Evolutionary conservation across 129 eudicot species (phyloP).

Genomic region (Scalesia atractyloides): DNA sequence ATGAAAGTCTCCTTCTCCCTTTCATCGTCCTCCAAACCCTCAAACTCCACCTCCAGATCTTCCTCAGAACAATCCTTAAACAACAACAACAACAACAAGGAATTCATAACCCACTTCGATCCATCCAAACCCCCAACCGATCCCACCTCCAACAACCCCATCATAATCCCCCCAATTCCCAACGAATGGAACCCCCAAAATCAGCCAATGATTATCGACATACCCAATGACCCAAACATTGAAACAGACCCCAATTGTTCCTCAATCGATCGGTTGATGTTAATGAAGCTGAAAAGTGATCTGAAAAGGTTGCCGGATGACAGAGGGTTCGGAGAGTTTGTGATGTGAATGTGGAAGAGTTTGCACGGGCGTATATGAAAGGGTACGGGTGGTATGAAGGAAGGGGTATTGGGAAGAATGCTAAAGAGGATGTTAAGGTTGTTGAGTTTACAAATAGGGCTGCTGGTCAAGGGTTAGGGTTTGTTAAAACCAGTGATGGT

Average conservation of each 20-base stretch:
- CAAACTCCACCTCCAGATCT: conserved; percentile 7
- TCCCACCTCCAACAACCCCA: conserved; percentile 29
- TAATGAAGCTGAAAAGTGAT: conserved; percentile 60
- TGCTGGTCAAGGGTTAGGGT: conserved; percentile 76
- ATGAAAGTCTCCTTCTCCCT: conserved; percentile 35
- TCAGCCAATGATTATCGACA: conserved; percentile 40
- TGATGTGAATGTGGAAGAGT: conserved; percentile 62
- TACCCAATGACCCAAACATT: conserved; percentile 23
- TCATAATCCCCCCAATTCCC: conserved; percentile 58
- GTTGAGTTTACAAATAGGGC: conserved; percentile 45
- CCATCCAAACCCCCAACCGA: conserved; percentile 25
- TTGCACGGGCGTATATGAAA: conserved; percentile 57
- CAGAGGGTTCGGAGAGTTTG: conserved; percentile 49
- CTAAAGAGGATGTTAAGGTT: conserved; percentile 67
- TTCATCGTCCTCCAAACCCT: conserved; percentile 27
- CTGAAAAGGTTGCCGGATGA: conserved; percentile 57
- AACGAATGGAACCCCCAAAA: conserved; percentile 53
- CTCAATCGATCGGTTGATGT: conserved; percentile 40
- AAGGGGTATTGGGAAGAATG: conserved; percentile 67
- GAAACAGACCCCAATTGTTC: conserved; percentile 31
- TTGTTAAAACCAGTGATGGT: conserved; percentile 13
- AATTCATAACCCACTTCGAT: conserved; percentile 52
- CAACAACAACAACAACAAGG: conserved; percentile 22
- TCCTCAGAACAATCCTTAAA: conserved; percentile 17
- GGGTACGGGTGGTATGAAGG: conserved; percentile 90